Percentiles rank a stretch among this genome's conserved stretches.
phyloP scores from a whole-genome alignment of 495 filamentous ascomycete species.

The Xylaria palmicola region DNA sequence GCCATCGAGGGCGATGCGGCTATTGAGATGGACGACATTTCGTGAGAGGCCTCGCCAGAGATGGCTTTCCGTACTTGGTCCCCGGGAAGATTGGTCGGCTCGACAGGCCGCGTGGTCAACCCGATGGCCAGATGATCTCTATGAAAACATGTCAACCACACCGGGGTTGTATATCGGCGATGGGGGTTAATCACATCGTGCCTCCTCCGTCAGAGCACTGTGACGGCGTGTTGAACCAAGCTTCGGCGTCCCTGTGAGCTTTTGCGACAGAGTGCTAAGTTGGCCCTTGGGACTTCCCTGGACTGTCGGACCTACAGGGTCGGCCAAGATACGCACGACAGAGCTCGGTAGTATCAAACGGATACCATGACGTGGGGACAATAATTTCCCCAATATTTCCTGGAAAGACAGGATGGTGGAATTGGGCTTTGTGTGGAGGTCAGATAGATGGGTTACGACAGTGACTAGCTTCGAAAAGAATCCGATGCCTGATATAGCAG shows the following conservation, averaged over 20 bases:
- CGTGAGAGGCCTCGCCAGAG: neutral
- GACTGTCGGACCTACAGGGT: neutral
- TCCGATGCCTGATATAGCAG: too few species aligned
- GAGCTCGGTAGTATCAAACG: neutral
- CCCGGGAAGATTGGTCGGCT: too few species aligned
- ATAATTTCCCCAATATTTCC: too few species aligned
- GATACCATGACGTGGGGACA: neutral
- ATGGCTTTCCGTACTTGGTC: too few species aligned
- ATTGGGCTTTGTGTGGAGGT: too few species aligned
- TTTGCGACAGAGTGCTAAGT: neutral
- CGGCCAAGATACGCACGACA: neutral
- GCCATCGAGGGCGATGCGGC: constrained; percentile 19
- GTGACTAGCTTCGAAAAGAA: too few species aligned
- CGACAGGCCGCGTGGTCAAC: too few species aligned
- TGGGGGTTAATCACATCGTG: neutral
- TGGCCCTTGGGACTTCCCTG: neutral
- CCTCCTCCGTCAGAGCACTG: neutral
- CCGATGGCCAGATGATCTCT: neutral
- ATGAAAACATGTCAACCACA: neutral
- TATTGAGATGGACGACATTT: constrained; percentile 24
- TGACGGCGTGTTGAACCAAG: neutral
- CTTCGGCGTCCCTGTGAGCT: neutral
- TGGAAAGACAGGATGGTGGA: too few species aligned
- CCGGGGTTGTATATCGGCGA: neutral
- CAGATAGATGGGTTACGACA: too few species aligned